Percentiles rank a stretch among this genome's conserved stretches.
These are phyloP conservation scores for Ochromonas danica DNA, from an alignment of 108 stramenopile species.

Conservation along the genomic window DNA sequence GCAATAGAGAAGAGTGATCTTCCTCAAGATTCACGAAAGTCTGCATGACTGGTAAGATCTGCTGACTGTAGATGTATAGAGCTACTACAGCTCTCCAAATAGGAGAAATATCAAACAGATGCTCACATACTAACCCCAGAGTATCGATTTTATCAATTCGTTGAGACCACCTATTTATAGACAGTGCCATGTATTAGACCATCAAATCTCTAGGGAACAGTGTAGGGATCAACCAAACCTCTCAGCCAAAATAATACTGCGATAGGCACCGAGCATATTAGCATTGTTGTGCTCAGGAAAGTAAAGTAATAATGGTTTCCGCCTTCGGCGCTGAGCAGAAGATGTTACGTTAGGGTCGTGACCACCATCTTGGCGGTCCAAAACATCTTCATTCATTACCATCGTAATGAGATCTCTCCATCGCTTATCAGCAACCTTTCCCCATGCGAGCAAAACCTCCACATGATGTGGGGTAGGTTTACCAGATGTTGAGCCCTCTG, in stretches of 20 bases:
- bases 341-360: neutral
- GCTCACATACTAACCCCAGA: neutral
- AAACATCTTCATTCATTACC: neutral
- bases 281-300: conserved; percentile 1
- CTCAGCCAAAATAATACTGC: neutral
- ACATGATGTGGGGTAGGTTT: neutral
- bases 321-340: neutral
- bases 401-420: neutral
- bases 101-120: neutral
- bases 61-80: neutral
- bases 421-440: neutral
- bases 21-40: neutral
- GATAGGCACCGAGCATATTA: neutral
- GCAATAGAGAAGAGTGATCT: neutral
- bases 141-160: neutral
- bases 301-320: conserved; percentile 4
- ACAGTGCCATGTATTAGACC: too few relatives aligned
- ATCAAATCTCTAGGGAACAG: too few relatives aligned
- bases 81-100: neutral
- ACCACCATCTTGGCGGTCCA: too few relatives aligned
- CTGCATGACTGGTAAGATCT: neutral
- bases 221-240: neutral
- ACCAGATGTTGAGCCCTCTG: neutral
- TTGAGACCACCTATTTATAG: neutral
- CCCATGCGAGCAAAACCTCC: conserved; percentile 7